Base-by-base conservation (phyloP, 1,284 basidiomycete genomes). In the Puccinia polysora region DNA sequence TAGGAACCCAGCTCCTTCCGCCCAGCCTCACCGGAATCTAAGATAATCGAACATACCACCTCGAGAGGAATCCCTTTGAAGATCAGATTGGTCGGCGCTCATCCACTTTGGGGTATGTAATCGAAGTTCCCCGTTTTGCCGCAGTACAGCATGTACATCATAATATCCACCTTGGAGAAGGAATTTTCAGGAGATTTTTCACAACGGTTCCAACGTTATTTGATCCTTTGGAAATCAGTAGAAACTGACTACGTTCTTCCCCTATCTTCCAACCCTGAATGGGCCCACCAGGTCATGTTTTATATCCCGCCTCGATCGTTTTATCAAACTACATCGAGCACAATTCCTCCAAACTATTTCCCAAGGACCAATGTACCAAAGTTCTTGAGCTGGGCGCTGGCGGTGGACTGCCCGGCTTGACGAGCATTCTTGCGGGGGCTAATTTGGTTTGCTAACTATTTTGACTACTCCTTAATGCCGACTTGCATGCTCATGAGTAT, bases 311-410 rank as follows among this genome's bases (percentile, higher is more conserved):
- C 20, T 28, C 67, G 4, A 60, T 70, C 20, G 1, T 60, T 14
- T 32, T 70, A 38, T 47, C 67, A 12, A 28, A 40, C 15, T 70
- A 70, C 32, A 36, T 70, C 18, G 28, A 70, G 10, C 7, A 60
- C 7, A 28, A 70, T 40, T 38, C 67, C 3, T n/a, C n/a, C 1
- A 28, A 20, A 12, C 32, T 70, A 25, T 60, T 68, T 20, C 53
- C 65, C 15, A 30, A 49, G 12, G 12, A 30, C 14, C 20, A 25
- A 56, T 56, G 18, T 38, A 52, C 56, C n/a, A 49, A 8, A 30
- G 67, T 70, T 14, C 67, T 70, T 47, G 67, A 70, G 34, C 56
- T 70, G 30, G 67, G 67, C 18, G 67, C 67, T 8, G 67, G 56
- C 6, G 67, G 36, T 2, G 67, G 56, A 30, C 28, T 70, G n/a